phyloP scores from a whole-genome alignment of 2,329 filamentous ascomycete species.

The Dothideomycetes sp. region DNA sequence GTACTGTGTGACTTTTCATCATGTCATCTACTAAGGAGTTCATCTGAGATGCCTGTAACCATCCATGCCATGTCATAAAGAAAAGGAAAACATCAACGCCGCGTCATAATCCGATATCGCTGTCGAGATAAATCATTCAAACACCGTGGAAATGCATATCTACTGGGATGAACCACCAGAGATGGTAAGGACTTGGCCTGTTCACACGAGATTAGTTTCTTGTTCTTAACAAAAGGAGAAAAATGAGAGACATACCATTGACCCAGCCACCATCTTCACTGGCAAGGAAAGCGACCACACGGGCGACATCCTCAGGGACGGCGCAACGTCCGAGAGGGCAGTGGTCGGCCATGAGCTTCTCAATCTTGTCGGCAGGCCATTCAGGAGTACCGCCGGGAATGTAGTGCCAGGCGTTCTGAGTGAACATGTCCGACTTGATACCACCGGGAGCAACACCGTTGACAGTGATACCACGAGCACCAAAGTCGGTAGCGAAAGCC shows the following conservation, averaged over 20 bases:
- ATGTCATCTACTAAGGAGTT: no score
- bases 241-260: slow-evolving; percentile 23
- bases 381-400: slow-evolving; percentile 42
- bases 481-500: slow-evolving; percentile 62
- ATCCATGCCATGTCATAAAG: background rate
- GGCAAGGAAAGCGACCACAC: slow-evolving; percentile 31
- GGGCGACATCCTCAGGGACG: slow-evolving; percentile 35
- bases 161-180: slow-evolving; percentile 34
- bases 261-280: slow-evolving; percentile 33
- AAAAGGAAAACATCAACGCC: slow-evolving; percentile 1
- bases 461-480: slow-evolving; percentile 57
- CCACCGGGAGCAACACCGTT: slow-evolving; percentile 65
- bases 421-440: slow-evolving; percentile 69
- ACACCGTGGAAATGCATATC: no score
- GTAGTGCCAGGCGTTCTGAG: slow-evolving; percentile 31
- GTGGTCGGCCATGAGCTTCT: slow-evolving; percentile 40
- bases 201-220: slow-evolving; percentile 13
- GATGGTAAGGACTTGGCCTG: slow-evolving; percentile 35
- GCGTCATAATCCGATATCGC: slow-evolving; percentile 9
- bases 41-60: slow-evolving; percentile 12
- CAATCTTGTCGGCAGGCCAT: slow-evolving; percentile 41
- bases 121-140: background rate
- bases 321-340: slow-evolving; percentile 43
- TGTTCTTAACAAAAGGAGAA: background rate
- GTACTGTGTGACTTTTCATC: no score